Conservation (phyloP, 2,329 filamentous ascomycete species). For the Aspergillus flavus region DNA sequence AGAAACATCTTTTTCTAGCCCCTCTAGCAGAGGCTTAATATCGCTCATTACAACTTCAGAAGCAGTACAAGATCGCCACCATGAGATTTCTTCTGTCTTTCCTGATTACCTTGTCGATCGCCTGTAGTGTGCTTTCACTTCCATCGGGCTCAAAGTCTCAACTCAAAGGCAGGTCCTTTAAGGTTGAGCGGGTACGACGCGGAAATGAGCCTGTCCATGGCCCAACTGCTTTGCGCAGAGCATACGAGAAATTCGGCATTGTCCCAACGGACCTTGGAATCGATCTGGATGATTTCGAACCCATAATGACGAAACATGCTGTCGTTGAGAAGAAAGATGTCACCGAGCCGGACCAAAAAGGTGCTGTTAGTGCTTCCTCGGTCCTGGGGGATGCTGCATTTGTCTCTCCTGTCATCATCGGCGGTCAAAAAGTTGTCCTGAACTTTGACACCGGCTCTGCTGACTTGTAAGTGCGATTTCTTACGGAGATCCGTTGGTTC, state of each 20-base stretch:
- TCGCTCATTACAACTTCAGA: not conserved
- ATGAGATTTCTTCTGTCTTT: constrained; percentile 35
- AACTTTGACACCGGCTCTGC: constrained; percentile 78
- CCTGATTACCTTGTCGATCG: constrained; percentile 33
- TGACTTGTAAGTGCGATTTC: constrained; percentile 58
- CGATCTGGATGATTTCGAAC: constrained; percentile 39
- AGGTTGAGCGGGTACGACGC: constrained; percentile 61
- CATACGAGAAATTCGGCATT: constrained; percentile 69
- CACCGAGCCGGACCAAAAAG: constrained; percentile 43
- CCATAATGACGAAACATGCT: constrained; percentile 28
- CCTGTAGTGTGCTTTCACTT: constrained; percentile 35
- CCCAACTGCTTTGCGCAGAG: constrained; percentile 63
- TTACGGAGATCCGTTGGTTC: not conserved
- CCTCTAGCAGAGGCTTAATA: not conserved
- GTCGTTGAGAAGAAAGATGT: constrained; percentile 31
- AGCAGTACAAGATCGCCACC: constrained; percentile 12
- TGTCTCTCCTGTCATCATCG: constrained; percentile 69
- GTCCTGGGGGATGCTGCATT: constrained; percentile 70
- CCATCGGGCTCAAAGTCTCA: constrained; percentile 29
- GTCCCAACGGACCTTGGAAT: constrained; percentile 45
- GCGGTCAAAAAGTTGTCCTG: constrained; percentile 68
- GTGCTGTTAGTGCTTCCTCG: constrained; percentile 66
- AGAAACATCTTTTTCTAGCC: not conserved
- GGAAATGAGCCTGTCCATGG: constrained; percentile 61
- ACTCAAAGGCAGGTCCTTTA: constrained; percentile 55